Conservation (phyloP, 2,329 filamentous ascomycete genomes). For the Leptodontidium sp. region DNA sequence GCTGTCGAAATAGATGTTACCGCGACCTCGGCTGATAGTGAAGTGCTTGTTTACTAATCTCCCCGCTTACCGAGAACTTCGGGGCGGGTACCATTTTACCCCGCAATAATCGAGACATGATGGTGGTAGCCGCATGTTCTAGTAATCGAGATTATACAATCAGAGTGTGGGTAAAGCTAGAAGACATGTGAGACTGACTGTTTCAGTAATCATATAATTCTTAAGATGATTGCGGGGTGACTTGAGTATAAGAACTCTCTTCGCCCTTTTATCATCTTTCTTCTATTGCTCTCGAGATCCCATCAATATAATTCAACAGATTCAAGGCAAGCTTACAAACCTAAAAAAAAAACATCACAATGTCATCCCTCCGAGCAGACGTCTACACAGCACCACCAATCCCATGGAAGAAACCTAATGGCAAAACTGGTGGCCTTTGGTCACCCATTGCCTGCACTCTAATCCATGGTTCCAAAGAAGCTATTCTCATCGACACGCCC, state of each 20-base stretch:
- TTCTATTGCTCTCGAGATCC: not conserved
- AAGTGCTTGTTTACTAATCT: constrained; percentile 7
- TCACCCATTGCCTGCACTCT: constrained; percentile 35
- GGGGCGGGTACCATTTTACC: not conserved
- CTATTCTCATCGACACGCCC: constrained; percentile 51
- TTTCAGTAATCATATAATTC: not conserved
- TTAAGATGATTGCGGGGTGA: no score
- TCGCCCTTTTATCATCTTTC: not conserved
- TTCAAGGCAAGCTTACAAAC: not conserved
- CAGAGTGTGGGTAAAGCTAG: not conserved
- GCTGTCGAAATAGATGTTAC: not conserved
- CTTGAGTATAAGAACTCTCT: no score
- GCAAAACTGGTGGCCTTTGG: not conserved
- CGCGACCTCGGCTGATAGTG: not conserved
- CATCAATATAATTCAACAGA: not conserved
- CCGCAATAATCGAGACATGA: not conserved
- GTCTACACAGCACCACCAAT: constrained; percentile 5
- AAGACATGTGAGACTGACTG: not conserved
- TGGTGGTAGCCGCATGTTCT: no score
- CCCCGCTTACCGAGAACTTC: not conserved
- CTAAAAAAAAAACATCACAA: not conserved
- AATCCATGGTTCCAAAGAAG: constrained; percentile 40
- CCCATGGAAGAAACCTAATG: constrained; percentile 9
- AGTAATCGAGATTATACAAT: not conserved
- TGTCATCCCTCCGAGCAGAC: constrained; percentile 9